Conservation (phyloP, 768 basidiomycete genomes). For the Calocera cornea region DNA sequence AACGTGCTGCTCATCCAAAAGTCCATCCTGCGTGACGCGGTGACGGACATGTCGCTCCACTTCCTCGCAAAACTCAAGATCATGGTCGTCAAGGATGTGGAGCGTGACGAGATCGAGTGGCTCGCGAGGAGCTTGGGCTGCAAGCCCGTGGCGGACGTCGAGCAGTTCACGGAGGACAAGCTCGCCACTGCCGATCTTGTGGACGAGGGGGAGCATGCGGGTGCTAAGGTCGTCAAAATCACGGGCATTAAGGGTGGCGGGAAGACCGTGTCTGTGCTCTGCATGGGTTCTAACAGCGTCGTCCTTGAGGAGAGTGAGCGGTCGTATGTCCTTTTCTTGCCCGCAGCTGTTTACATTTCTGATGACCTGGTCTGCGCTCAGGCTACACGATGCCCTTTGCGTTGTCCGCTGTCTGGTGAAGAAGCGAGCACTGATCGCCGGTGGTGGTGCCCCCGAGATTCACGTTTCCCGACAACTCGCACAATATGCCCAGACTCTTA, state of each 20-base stretch:
- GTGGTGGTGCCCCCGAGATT: conserved; percentile 96
- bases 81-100: conserved; percentile 90
- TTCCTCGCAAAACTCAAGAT: conserved; percentile 97
- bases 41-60: conserved; percentile 91
- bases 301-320: conserved; percentile 96
- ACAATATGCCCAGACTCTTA: conserved; percentile 82
- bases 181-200: conserved; percentile 91
- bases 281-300: conserved; percentile 82
- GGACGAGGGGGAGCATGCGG: conserved; percentile 70
- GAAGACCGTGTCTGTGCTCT: conserved; percentile 87
- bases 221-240: conserved; percentile 83
- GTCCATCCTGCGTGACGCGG: conserved; percentile 97
- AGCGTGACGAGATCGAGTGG: conserved; percentile 97
- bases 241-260: conserved; percentile 92
- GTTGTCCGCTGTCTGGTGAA: conserved; percentile 97
- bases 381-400: conserved; percentile 96
- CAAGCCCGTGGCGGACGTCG: conserved; percentile 94
- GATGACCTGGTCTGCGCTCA: conserved; percentile 19
- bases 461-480: conserved; percentile 85
- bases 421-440: conserved; percentile 89
- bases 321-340: not conserved
- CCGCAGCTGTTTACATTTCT: not conserved
- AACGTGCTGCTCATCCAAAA: conserved; percentile 98
- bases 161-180: conserved; percentile 95
- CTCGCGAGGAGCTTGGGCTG: conserved; percentile 86